These are phyloP conservation scores for Galeopsis tetrahit DNA, from an alignment of 257 asterid genomes.

Conservation along the genomic window DNA sequence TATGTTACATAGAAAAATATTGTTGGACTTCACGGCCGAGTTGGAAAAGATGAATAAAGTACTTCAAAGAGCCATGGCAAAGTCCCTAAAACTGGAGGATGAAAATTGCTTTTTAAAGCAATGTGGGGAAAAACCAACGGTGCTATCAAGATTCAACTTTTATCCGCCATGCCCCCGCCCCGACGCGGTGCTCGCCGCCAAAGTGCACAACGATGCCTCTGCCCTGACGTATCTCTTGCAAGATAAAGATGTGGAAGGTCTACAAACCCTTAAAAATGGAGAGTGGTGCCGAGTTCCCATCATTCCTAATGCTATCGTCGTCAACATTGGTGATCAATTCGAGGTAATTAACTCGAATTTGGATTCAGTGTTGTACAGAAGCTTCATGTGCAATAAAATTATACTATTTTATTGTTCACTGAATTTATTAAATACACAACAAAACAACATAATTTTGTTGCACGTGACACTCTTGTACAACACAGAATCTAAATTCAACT, in stretches of 20 bases:
- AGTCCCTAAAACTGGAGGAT: slow-evolving; percentile 39
- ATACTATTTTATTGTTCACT: too few species aligned
- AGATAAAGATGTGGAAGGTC: slow-evolving; percentile 42
- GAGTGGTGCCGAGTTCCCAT: slow-evolving; percentile 40
- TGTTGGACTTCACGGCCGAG: slow-evolving; percentile 34
- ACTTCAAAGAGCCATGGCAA: slow-evolving; percentile 43
- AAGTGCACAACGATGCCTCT: slow-evolving; percentile 53
- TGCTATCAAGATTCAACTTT: slow-evolving; percentile 40
- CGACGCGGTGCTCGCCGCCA: slow-evolving; percentile 39
- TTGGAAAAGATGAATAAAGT: slow-evolving; percentile 31
- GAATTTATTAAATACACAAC: too few species aligned
- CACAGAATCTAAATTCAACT: too few species aligned
- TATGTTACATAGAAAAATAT: slow-evolving; percentile 24
- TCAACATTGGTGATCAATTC: slow-evolving; percentile 41
- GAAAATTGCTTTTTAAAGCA: slow-evolving; percentile 40
- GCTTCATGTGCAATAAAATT: not conserved
- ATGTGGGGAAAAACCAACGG: slow-evolving; percentile 38
- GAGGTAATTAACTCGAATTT: slow-evolving; percentile 31
- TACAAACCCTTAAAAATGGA: slow-evolving; percentile 39
- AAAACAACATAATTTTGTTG: too few species aligned
- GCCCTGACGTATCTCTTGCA: slow-evolving; percentile 43
- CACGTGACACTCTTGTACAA: too few species aligned
- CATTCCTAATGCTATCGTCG: slow-evolving; percentile 36
- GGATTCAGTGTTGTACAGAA: too few species aligned
- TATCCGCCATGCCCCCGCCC: slow-evolving; percentile 54